Percentiles rank a stretch among this genome's conserved stretches.
phyloP scores from a whole-genome alignment of 257 asterid genomes.

The Fraxinus pennsylvanica region DNA sequence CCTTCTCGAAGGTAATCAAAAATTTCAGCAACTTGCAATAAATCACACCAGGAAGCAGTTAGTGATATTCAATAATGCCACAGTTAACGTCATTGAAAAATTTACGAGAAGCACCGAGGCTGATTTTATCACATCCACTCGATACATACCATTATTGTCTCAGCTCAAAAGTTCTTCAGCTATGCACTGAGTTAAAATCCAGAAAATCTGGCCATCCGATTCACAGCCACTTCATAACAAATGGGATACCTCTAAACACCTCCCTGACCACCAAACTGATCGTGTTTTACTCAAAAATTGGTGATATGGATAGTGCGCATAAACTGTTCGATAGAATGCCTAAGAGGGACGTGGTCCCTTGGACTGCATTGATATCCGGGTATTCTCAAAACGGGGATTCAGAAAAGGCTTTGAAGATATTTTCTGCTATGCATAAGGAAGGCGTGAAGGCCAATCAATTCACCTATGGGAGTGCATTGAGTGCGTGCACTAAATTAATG shows the following conservation, averaged over 20 bases:
- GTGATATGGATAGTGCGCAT: constrained; percentile 39
- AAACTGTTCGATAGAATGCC: constrained; percentile 45
- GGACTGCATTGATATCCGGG: constrained; percentile 64
- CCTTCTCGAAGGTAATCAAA: not conserved
- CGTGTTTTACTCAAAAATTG: constrained; percentile 41
- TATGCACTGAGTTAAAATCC: constrained; percentile 40
- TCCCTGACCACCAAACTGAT: constrained; percentile 48
- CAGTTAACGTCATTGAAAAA: constrained; percentile 19
- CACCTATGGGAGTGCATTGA: constrained; percentile 55
- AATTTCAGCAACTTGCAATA: not conserved
- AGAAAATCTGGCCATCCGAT: constrained; percentile 35
- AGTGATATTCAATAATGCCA: constrained; percentile 6
- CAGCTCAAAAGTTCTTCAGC: constrained; percentile 47
- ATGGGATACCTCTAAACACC: constrained; percentile 32
- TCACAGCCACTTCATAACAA: constrained; percentile 40
- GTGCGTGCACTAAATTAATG: constrained; percentile 44
- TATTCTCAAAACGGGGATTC: constrained; percentile 39
- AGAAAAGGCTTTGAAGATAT: constrained; percentile 41
- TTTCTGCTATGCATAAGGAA: constrained; percentile 42
- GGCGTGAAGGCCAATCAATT: constrained; percentile 60
- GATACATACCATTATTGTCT: constrained; percentile 32
- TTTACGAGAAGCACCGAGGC: constrained; percentile 30
- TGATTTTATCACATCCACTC: constrained; percentile 12
- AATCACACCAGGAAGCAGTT: not conserved
- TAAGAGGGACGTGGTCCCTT: constrained; percentile 49